Evolutionary conservation across 805 yeast genomes (phyloP).

Genomic region (Cyberlindnera petersonii): DNA sequence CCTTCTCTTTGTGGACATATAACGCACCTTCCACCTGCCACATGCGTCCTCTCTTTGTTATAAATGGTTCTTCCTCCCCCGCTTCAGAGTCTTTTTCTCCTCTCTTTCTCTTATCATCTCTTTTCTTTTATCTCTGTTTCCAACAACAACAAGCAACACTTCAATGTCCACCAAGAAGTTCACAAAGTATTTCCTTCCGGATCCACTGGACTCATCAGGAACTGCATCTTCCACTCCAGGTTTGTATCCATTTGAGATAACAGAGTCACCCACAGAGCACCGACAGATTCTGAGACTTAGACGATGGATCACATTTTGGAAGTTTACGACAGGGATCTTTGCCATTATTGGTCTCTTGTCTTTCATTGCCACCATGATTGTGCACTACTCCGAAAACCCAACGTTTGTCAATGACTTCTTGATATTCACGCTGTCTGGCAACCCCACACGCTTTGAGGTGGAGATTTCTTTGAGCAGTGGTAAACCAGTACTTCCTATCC

Average conservation of each 20-base stretch:
- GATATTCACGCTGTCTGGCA: slow-evolving; percentile 1
- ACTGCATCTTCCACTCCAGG: neutral
- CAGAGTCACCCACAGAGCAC: slow-evolving; percentile 1
- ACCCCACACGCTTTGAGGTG: neutral
- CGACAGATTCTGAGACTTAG: neutral
- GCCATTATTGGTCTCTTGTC: neutral
- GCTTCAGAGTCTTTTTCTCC: neutral
- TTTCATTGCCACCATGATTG: slow-evolving; percentile 3
- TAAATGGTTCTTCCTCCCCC: too few species aligned
- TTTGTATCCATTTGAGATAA: neutral
- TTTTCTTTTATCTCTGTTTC: neutral
- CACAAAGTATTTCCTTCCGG: neutral
- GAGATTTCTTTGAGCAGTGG: slow-evolving; percentile 15
- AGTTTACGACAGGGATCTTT: slow-evolving; percentile 4
- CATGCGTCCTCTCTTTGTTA: too few species aligned
- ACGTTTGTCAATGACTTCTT: slow-evolving; percentile 10
- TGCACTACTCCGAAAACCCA: slow-evolving; percentile 10
- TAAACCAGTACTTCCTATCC: slow-evolving; percentile 35
- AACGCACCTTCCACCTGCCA: too few species aligned
- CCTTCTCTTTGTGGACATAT: too few species aligned
- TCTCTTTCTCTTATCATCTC: neutral
- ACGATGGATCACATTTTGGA: slow-evolving; percentile 7
- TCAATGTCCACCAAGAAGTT: too few species aligned
- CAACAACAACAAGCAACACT: neutral
- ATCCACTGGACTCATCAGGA: neutral